Percentiles rank a stretch among this genome's conserved stretches.
Evolutionary conservation across 2,329 filamentous ascomycete species (phyloP).

Genomic region (Alternaria solani): DNA sequence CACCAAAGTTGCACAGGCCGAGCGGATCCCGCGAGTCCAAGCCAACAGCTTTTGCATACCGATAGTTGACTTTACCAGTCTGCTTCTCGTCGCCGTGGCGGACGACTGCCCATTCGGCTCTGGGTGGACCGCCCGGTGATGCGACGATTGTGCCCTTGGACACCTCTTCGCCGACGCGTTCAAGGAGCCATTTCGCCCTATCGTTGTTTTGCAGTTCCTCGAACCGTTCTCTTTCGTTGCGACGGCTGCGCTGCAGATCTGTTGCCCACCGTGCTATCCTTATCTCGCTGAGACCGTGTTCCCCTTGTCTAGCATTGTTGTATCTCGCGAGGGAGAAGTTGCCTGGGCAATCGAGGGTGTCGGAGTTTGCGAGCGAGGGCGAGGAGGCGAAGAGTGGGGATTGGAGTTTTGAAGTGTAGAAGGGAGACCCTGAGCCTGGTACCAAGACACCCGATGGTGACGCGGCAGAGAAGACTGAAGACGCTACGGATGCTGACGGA

Average conservation of each 20-base stretch:
- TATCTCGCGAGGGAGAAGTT: conserved; percentile 58
- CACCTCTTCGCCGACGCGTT: conserved; percentile 73
- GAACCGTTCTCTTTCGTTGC: conserved; percentile 75
- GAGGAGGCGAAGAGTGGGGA: conserved; percentile 48
- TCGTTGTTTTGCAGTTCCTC: conserved; percentile 68
- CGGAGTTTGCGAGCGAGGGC: conserved; percentile 42
- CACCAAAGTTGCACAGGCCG: conserved; percentile 74
- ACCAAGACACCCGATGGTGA: conserved; percentile 52
- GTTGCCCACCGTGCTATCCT: conserved; percentile 82
- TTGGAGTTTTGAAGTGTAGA: conserved; percentile 44
- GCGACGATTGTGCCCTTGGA: conserved; percentile 41
- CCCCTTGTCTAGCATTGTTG: conserved; percentile 60
- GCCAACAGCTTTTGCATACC: conserved; percentile 36
- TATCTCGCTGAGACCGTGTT: conserved; percentile 71
- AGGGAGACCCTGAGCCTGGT: conserved; percentile 46
- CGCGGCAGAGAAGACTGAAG: conserved; percentile 46
- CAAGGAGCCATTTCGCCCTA: conserved; percentile 73
- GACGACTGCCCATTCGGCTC: conserved; percentile 48
- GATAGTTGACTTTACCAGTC: conserved; percentile 33
- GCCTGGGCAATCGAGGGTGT: conserved; percentile 34
- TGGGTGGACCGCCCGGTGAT: conserved; percentile 32
- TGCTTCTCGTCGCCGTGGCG: conserved; percentile 36
- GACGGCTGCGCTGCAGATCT: conserved; percentile 78
- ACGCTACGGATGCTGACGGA: conserved; percentile 41
- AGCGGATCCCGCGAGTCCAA: conserved; percentile 76